Conservation (phyloP, 1,284 basidiomycete genomes). For the Rhodotorula sp. region DNA sequence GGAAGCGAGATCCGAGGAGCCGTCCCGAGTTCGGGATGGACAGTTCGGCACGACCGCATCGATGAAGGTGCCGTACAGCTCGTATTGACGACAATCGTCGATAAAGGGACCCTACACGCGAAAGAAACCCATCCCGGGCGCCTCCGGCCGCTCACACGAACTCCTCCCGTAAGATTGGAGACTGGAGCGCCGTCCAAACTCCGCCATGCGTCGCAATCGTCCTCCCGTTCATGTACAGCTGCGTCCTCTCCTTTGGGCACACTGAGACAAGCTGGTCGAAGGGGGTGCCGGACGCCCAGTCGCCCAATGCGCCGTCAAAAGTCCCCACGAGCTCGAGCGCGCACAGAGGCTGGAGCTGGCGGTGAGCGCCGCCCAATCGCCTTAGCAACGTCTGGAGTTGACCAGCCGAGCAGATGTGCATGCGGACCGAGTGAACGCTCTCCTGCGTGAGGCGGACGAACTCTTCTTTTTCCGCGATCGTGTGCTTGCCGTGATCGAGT, state of each 20-base stretch:
- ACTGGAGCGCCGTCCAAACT: slow-evolving; percentile 16
- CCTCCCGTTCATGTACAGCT: slow-evolving; percentile 15
- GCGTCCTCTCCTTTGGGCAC: background rate
- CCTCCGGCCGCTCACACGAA: background rate
- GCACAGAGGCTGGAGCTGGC: background rate
- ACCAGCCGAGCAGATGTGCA: slow-evolving; percentile 7
- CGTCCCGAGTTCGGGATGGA: too few species aligned
- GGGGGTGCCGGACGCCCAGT: background rate
- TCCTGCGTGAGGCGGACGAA: too few species aligned
- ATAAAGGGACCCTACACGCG: background rate
- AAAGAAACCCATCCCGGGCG: background rate
- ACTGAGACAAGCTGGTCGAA: slow-evolving; percentile 5
- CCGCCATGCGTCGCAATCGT: background rate
- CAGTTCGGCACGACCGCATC: too few species aligned
- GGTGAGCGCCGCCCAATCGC: too few species aligned
- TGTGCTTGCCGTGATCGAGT: slow-evolving; percentile 22
- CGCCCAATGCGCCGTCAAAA: background rate
- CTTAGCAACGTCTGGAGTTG: too few species aligned
- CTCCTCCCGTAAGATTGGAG: background rate
- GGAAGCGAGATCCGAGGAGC: too few species aligned
- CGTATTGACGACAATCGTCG: too few species aligned
- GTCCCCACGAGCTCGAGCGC: slow-evolving; percentile 22
- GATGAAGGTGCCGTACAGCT: too few species aligned
- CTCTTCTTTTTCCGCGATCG: too few species aligned
- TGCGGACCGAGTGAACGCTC: slow-evolving; percentile 12